phyloP scores from a whole-genome alignment of 169 alveolate genomes.

The Plasmodium vivax region DNA sequence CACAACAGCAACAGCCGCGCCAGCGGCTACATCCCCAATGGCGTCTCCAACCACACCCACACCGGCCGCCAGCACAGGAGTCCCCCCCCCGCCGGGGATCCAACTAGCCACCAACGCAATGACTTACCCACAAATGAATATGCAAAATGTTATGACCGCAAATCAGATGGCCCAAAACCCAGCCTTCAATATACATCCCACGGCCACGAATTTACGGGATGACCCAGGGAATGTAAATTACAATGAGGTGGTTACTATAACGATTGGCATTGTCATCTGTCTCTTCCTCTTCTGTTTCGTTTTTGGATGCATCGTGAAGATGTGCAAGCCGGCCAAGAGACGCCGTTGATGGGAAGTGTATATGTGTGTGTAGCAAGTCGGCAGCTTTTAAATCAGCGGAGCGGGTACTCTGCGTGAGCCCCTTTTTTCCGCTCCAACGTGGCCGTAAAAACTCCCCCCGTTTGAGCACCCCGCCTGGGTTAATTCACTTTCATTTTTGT shows the following conservation, averaged over 20 bases:
- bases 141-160: constrained; percentile 22
- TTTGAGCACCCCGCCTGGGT: neutral
- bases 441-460: neutral
- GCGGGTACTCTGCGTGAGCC: neutral
- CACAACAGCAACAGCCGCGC: neutral
- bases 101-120: neutral
- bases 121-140: constrained; percentile 1
- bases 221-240: constrained; percentile 66
- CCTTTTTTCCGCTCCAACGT: neutral
- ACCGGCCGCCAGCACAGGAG: neutral
- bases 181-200: constrained; percentile 57
- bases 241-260: constrained; percentile 43
- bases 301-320: constrained; percentile 34
- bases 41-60: neutral
- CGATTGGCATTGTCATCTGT: constrained; percentile 44
- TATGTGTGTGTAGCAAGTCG: neutral
- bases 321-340: constrained; percentile 47
- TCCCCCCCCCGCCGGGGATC: neutral
- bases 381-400: neutral
- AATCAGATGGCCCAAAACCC: constrained; percentile 59
- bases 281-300: constrained; percentile 59
- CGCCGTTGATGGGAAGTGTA: constrained; percentile 18
- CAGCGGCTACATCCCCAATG: neutral
- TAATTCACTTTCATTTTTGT: neutral
- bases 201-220: constrained; percentile 38